Evolutionary conservation across 495 filamentous ascomycete genomes (phyloP), one percentile per base, ranked within the genome.

Genomic region (Penicillium psychrofluorescens): DNA sequence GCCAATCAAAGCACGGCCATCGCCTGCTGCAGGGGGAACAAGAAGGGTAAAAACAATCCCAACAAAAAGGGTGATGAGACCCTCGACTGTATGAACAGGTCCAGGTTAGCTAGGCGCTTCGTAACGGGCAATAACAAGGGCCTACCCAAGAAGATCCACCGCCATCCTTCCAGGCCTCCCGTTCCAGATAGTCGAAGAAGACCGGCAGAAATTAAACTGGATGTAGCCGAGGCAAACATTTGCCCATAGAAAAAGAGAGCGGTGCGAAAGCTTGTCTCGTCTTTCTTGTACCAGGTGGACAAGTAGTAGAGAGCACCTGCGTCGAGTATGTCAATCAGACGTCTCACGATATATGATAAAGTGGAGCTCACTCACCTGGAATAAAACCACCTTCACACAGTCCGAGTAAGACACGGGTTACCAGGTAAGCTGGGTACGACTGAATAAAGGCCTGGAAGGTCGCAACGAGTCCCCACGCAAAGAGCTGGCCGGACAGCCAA

Each of bases 331-430:
- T 33, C 22, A 22, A 6, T 22, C 22, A 22, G 22, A 22, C 22
- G 4, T 22, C 22, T 22, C 22, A 4, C 6, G 22, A 6, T 22
- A 2, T 4, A 4, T 6, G 1, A 30, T 16, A 35, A 6, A 8
- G 28, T 28, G 1, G 0, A 10, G 31, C 2, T 22, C 10, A 37
- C 41, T 13, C 46, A 66, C 72, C 77, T 10, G 78, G 78, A 44
- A 81, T 80, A 48, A 79, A 83, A 1, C 77, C 78, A 4, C 72
- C 71, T 44, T 83, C 79, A 35, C 71, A 70, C 40, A 78, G 59
- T n/a, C 76, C 78, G 5, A 81, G 62, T 2, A 80, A 49, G 6
- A 81, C 45, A 6, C 79, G 65, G 0, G 78, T 81, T 1, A 62
- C 64, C 0, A 80, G 42, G 41, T 64, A 81, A 4, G 71, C 65